A percentile compares a stretch with the other conserved stretches of the same genome.
Conservation (phyloP, 2,329 filamentous ascomycete genomes). For the Zasmidium citrigriseum region DNA sequence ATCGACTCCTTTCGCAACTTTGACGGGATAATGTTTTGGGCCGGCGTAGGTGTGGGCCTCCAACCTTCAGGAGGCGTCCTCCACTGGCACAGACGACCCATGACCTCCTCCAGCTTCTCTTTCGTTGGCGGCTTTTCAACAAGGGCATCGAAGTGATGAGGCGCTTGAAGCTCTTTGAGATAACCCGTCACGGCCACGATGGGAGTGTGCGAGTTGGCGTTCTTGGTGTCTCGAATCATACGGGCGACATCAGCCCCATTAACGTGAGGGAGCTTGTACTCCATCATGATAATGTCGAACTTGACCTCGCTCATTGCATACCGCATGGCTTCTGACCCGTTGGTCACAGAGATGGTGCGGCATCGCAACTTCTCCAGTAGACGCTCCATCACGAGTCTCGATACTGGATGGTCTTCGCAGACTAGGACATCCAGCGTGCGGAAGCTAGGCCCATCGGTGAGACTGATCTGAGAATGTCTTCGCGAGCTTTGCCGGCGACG, state of each 20-base stretch:
- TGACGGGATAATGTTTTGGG: constrained; percentile 57
- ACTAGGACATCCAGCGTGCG: constrained; percentile 91
- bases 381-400: constrained; percentile 98
- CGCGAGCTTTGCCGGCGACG: constrained; percentile 93
- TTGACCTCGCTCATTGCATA: constrained; percentile 97
- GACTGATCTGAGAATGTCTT: constrained; percentile 84
- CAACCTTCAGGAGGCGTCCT: constrained; percentile 71
- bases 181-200: constrained; percentile 97
- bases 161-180: constrained; percentile 92
- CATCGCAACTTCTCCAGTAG: constrained; percentile 92
- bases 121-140: constrained; percentile 96
- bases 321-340: constrained; percentile 86
- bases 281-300: constrained; percentile 98
- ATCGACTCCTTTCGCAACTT: constrained; percentile 65
- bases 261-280: constrained; percentile 92
- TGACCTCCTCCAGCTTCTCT: constrained; percentile 83
- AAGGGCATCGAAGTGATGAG: constrained; percentile 92
- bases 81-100: constrained; percentile 90
- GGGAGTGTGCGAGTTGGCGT: constrained; percentile 89
- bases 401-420: constrained; percentile 96
- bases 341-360: constrained; percentile 86
- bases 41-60: constrained; percentile 41
- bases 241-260: constrained; percentile 93
- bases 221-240: constrained; percentile 97
- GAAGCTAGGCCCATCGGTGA: constrained; percentile 82